phyloP scores from a whole-genome alignment of 2,329 filamentous ascomycete genomes.

The Pseudogymnoascus sp. region DNA sequence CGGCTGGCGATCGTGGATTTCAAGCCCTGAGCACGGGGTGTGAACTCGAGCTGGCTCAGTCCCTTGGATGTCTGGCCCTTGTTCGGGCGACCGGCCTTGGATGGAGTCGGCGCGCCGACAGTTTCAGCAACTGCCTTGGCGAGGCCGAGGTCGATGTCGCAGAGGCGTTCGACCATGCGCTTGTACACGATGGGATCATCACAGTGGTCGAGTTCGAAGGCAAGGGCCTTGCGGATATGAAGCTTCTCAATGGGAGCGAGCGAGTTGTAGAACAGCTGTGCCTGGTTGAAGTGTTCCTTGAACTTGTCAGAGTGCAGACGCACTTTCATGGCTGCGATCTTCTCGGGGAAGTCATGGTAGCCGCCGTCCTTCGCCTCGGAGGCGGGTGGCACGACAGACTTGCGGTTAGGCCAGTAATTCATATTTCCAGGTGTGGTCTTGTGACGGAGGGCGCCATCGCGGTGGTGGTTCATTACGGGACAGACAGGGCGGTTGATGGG shows the following conservation, averaged over 20 bases:
- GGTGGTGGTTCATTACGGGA: constrained; percentile 68
- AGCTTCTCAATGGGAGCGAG: constrained; percentile 57
- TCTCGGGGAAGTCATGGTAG: constrained; percentile 60
- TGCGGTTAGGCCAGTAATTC: constrained; percentile 76
- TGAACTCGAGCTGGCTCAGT: constrained; percentile 62
- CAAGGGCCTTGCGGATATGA: constrained; percentile 53
- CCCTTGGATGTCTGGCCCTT: constrained; percentile 60
- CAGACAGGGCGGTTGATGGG: constrained; percentile 71
- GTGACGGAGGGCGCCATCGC: constrained; percentile 66
- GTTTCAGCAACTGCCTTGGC: constrained; percentile 62
- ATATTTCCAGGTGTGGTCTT: constrained; percentile 64
- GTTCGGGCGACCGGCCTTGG: constrained; percentile 47
- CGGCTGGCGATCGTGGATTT: constrained; percentile 62
- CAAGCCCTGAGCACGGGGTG: constrained; percentile 38
- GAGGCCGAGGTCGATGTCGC: constrained; percentile 64
- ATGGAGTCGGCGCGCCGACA: constrained; percentile 56
- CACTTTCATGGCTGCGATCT: constrained; percentile 61
- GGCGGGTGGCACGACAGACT: constrained; percentile 55
- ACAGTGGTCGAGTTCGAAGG: constrained; percentile 73
- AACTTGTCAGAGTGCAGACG: constrained; percentile 66
- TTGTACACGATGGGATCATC: constrained; percentile 71
- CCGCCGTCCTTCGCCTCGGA: constrained; percentile 50
- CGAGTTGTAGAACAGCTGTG: constrained; percentile 78
- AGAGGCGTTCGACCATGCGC: constrained; percentile 57
- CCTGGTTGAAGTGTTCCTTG: constrained; percentile 68